Evolutionary conservation across 257 asterid genomes (phyloP), one percentile per base, ranked within the genome.

Genomic region (Knoxia roxburghii): DNA sequence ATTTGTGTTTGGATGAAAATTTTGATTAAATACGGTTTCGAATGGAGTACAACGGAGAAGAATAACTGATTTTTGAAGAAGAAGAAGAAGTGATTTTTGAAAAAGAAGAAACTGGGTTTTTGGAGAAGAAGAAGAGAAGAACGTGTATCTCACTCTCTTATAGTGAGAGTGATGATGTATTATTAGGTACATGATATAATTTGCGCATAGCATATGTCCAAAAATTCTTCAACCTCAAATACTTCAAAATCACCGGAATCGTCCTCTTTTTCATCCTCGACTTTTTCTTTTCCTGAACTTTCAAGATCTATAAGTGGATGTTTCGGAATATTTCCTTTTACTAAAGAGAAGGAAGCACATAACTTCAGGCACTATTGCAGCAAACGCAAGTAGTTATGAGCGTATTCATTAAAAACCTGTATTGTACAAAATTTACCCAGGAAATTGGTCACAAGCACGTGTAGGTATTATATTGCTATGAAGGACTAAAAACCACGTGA

Each of bases 311-410:
- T 64, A n/a, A 51, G 23, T 29, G 79, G 86, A 54, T 72, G 71
- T 1, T 73, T 45, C 0, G 57, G 46, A 21, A 73, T 70, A 29
- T 73, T 74, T 56, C 68, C 67, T 40, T 67, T 77, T 27, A 69
- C 26, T 35, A 81, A 70, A 55, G 83, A 76, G 63, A 66, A 65
- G 23, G 90, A 68, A 0, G 23, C 77, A 69, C 95, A 82, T 40
- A 93, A 86, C 55, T 75, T 81, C 68, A 77, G 85, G 96, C 99
- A 93, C 56, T 88, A 95, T 74, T 71, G 75, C 23, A 90, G 67
- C 45, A 93, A 73, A 26, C 35, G 10, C 8, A 90, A 72, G 57
- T 81, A 90, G 63, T 88, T 79, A 7, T 83, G 84, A 0, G 97
- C 98, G 1, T 76, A 39, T 68, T 83, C 95, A 77, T 85, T 80